phyloP scores from a whole-genome alignment of 352 stramenopile genomes.

The Pythium coloratum region DNA sequence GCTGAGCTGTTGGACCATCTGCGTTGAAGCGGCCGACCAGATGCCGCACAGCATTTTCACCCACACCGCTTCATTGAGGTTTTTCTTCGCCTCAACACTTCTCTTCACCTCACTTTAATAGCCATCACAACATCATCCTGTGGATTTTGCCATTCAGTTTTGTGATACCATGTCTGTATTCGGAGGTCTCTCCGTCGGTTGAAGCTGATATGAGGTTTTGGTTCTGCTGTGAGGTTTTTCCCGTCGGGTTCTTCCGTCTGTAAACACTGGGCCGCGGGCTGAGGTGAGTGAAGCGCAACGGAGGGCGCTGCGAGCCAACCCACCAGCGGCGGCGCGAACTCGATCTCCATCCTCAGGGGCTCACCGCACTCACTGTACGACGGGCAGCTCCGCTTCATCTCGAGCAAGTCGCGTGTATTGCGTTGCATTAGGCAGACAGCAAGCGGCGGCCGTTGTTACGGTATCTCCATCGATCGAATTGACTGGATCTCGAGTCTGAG shows the following conservation, averaged over 20 bases:
- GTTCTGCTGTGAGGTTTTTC: slow-evolving; percentile 21
- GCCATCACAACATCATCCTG: too few species aligned
- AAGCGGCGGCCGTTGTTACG: too few species aligned
- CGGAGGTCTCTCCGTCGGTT: slow-evolving; percentile 9
- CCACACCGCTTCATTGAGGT: slow-evolving; percentile 8
- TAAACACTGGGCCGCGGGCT: background rate
- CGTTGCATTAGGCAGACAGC: too few species aligned
- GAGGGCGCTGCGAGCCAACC: slow-evolving; percentile 8
- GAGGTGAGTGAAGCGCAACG: background rate
- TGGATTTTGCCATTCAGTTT: background rate
- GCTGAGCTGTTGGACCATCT: slow-evolving; percentile 9
- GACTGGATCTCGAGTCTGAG: background rate
- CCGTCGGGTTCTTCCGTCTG: background rate
- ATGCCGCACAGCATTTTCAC: background rate
- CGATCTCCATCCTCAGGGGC: background rate
- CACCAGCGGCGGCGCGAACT: background rate
- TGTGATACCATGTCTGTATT: slow-evolving; percentile 20
- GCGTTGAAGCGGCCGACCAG: slow-evolving; percentile 17
- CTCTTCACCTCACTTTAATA: slow-evolving; percentile 13
- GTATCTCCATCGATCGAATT: background rate
- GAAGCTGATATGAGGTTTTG: slow-evolving; percentile 28
- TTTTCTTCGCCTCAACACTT: slow-evolving; percentile 18
- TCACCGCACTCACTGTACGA: background rate
- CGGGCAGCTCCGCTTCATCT: background rate
- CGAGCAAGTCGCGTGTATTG: too few species aligned